These are phyloP conservation scores for Aspergillus viridinutans DNA, from an alignment of 2,329 filamentous ascomycete species.

Conservation along the genomic window DNA sequence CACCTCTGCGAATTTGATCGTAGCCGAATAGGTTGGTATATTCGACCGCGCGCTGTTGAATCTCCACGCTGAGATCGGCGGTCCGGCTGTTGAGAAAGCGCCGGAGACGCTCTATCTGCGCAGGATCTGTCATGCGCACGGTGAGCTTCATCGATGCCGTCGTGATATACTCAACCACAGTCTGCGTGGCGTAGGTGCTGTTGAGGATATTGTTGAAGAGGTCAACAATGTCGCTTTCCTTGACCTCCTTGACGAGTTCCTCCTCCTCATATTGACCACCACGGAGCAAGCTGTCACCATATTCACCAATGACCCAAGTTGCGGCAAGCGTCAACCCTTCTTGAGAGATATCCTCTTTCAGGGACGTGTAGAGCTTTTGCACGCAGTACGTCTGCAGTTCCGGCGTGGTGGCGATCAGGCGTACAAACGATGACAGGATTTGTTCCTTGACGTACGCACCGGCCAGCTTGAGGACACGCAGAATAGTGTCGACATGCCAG, in stretches of 20 bases:
- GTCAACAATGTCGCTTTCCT: constrained; percentile 85
- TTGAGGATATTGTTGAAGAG: constrained; percentile 89
- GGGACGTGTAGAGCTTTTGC: constrained; percentile 83
- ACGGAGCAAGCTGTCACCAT: constrained; percentile 80
- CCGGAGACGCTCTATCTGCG: constrained; percentile 82
- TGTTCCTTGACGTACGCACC: constrained; percentile 98
- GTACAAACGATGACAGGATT: constrained; percentile 93
- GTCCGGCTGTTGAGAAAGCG: constrained; percentile 73
- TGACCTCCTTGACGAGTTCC: constrained; percentile 76
- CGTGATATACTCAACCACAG: constrained; percentile 91
- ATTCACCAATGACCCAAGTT: constrained; percentile 97
- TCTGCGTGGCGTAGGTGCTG: constrained; percentile 89
- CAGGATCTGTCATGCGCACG: constrained; percentile 73
- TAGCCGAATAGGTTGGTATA: constrained; percentile 92
- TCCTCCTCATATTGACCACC: constrained; percentile 93
- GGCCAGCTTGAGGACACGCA: constrained; percentile 86
- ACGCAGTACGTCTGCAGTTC: constrained; percentile 95
- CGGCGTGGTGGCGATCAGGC: constrained; percentile 87
- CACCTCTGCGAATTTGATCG: constrained; percentile 80
- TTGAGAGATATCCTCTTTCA: constrained; percentile 96
- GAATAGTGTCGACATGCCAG: constrained; percentile 98
- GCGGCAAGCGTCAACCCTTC: constrained; percentile 91
- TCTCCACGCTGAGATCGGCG: constrained; percentile 86
- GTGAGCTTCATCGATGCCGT: constrained; percentile 94
- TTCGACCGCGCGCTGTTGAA: constrained; percentile 93